Percentiles rank a stretch among this genome's conserved stretches.
These are phyloP conservation scores for Auricularia heimuer DNA, from an alignment of 768 basidiomycete genomes.

Conservation along the genomic window DNA sequence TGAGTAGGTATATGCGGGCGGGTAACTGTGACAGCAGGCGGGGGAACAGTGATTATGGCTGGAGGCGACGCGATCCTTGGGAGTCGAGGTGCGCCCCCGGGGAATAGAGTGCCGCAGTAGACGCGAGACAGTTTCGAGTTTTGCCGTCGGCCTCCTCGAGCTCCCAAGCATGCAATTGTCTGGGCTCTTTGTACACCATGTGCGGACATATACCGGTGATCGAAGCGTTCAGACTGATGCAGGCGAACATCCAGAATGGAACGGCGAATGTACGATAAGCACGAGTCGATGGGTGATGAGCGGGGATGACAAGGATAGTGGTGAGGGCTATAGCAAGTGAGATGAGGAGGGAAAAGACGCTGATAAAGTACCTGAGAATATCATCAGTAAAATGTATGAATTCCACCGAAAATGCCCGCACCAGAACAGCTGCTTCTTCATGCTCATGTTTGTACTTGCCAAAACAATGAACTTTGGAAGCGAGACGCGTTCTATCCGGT, in stretches of 20 bases:
- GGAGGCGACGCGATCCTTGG: background rate
- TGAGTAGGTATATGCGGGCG: background rate
- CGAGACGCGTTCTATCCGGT: constrained; percentile 20
- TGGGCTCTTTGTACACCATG: constrained; percentile 8
- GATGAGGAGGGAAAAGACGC: constrained; percentile 17
- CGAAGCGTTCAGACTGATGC: constrained; percentile 25
- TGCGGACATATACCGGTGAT: background rate
- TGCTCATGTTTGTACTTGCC: constrained; percentile 27
- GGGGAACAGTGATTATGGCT: background rate
- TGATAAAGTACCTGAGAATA: constrained; percentile 11
- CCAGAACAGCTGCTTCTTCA: constrained; percentile 28
- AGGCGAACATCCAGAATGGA: constrained; percentile 21
- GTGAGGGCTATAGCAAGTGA: constrained; percentile 20
- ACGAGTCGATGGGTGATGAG: constrained; percentile 17
- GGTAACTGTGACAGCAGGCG: background rate
- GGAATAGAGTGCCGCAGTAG: background rate
- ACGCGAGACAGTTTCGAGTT: constrained; percentile 10
- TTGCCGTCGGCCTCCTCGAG: constrained; percentile 21
- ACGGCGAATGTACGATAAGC: constrained; percentile 26
- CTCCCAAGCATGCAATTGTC: constrained; percentile 31
- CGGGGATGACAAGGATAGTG: constrained; percentile 20
- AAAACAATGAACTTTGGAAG: constrained; percentile 25
- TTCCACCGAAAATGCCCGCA: constrained; percentile 5
- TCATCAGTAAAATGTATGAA: background rate
- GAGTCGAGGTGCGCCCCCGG: too few species aligned